Evolutionary conservation across 1,139 yeast species (phyloP), one percentile per base, ranked within the genome.

Genomic region (Saccharomyces hybrid): DNA sequence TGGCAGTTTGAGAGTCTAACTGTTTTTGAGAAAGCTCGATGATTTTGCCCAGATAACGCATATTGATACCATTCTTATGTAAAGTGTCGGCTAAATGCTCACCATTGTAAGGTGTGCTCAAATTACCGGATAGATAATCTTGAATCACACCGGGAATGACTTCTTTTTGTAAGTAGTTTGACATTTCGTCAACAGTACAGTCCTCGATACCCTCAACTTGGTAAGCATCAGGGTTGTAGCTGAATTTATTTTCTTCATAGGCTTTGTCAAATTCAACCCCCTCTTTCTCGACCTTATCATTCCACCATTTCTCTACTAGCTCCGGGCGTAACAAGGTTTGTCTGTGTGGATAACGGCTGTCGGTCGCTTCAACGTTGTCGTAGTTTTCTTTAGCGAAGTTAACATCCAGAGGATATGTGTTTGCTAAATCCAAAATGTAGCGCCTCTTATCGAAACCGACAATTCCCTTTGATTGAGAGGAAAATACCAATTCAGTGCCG

Each of bases 231-330:
- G 97, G 91, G 68, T 90, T 86, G 68, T 90, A 77, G 3, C 81
- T 71, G 60, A 80, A 81, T 57, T 76, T 73, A 53, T 80, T 78
- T 47, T 83, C 76, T 50, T 86, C 85, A 58, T 85, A 76, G 3
- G 79, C 86, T 38, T 75, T 74, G 54, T 76, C 79, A 14, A 76
- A 71, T 50, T 59, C 58, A 9, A 60, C 46, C 23, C 60, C 63
- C 27, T 81, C 78, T 26, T 75, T 78, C 23, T 86, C 81, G 9
- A 85, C 79, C 65, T 84, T 82, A 61, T 82, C 73, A 66, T 81
- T 81, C 86, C 95, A 89, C 96, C 96, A 91, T 64, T 84, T 88
- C 62, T 85, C 91, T 52, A 93, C 82, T 13, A 96, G 93, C 73
- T 93, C 98, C 58, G 83, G 84, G 74, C 99, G 84, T 51, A 93